Percentiles rank a stretch among this genome's conserved stretches.
Evolutionary conservation across 192 early-diverging fungal genomes (phyloP).

Genomic region (Entophlyctis luteolus): DNA sequence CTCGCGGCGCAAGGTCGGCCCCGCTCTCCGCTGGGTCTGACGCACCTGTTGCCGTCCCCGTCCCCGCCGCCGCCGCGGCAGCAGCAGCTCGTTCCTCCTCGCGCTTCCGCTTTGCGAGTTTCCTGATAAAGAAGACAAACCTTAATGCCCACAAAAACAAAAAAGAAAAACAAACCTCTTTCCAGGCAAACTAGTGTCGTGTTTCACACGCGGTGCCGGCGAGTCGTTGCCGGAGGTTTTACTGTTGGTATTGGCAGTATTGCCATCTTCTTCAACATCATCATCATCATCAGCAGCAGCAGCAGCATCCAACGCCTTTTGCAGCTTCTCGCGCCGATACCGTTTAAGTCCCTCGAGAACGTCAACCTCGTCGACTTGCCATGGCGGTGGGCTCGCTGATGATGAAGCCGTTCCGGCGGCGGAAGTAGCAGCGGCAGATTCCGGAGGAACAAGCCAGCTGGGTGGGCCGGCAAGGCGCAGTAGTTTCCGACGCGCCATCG

Average conservation of each 20-base stretch:
- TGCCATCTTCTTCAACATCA: neutral
- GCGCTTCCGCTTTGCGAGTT: neutral
- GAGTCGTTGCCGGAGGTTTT: too few species aligned
- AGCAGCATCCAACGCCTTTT: neutral
- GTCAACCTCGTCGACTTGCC: neutral
- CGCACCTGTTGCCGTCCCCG: neutral
- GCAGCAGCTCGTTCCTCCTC: neutral
- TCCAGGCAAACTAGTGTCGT: constrained; percentile 25
- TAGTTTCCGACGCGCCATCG: neutral
- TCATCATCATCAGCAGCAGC: neutral
- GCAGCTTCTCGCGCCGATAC: neutral
- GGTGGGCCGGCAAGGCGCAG: neutral
- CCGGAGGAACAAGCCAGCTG: constrained; percentile 11
- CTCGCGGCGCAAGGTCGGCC: too few species aligned
- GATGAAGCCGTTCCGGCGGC: too few species aligned
- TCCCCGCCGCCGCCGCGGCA: neutral
- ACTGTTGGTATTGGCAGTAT: constrained; percentile 1
- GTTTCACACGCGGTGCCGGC: too few species aligned
- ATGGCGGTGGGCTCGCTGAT: too few species aligned
- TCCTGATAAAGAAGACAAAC: neutral
- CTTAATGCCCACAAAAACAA: neutral
- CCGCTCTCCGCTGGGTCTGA: neutral
- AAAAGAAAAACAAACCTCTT: neutral
- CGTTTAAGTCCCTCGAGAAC: neutral
- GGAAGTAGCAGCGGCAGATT: neutral